Percentiles rank a stretch among this genome's conserved stretches.
Conservation (phyloP, 73 alveolate species). For the Paramecium sexaurelia region DNA sequence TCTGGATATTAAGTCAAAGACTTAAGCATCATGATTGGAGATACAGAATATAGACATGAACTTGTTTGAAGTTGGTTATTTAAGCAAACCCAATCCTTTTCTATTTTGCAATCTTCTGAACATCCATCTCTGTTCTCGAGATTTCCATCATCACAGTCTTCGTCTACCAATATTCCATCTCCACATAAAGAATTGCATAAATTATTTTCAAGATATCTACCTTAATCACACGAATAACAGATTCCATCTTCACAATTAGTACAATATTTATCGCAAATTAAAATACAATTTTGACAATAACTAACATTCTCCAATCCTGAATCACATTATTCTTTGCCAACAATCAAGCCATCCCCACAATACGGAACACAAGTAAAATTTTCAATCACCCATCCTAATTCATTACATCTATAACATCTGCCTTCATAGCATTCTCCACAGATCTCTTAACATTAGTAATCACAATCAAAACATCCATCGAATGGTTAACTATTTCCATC, state of each 20-base stretch:
- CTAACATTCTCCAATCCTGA: neutral
- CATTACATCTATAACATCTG: neutral
- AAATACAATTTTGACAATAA: neutral
- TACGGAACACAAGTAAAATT: neutral
- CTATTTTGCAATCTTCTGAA: neutral
- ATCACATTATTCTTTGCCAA: slow-evolving; percentile 43
- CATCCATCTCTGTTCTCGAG: slow-evolving; percentile 50
- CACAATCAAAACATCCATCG: slow-evolving; percentile 15
- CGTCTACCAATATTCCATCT: slow-evolving; percentile 43
- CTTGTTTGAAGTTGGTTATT: neutral
- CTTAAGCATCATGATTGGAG: neutral
- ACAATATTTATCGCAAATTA: neutral
- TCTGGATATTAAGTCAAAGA: neutral
- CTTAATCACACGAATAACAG: neutral
- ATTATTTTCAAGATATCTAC: neutral
- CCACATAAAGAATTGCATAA: slow-evolving; percentile 42
- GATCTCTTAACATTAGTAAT: neutral
- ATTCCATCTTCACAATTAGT: neutral
- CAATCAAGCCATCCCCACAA: slow-evolving; percentile 17
- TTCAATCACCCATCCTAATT: neutral
- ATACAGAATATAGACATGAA: neutral
- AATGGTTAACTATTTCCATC: neutral
- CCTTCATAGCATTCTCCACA: neutral
- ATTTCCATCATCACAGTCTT: slow-evolving; percentile 58
- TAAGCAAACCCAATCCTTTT: slow-evolving; percentile 30